phyloP scores from a whole-genome alignment of 768 basidiomycete genomes.

The Tulasnella sp. region DNA sequence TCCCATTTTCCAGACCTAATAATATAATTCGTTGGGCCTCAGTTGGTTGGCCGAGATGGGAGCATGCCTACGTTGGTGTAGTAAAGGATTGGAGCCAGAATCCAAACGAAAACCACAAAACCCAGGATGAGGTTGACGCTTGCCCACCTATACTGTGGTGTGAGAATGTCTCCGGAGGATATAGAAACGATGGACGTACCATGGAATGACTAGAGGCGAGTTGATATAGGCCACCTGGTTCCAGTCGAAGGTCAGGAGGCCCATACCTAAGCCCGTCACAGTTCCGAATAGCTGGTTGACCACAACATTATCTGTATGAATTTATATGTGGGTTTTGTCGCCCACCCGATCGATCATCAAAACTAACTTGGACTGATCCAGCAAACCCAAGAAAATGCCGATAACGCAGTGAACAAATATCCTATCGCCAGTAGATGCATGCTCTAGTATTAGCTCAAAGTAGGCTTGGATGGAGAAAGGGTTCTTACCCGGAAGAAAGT shows the following conservation, averaged over 20 bases:
- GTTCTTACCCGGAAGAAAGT: constrained; percentile 81
- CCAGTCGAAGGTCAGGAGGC: constrained; percentile 93
- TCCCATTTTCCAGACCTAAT: constrained; percentile 35
- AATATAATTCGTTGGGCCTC: constrained; percentile 8
- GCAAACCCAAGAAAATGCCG: constrained; percentile 84
- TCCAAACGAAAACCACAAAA: constrained; percentile 91
- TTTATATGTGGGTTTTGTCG: neutral
- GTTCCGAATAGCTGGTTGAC: constrained; percentile 93
- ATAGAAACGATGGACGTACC: constrained; percentile 78
- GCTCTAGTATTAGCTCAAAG: neutral
- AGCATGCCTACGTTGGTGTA: constrained; percentile 78
- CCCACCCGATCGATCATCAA: neutral
- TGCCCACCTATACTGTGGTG: constrained; percentile 68
- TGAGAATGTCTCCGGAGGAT: neutral
- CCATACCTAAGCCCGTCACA: constrained; percentile 78
- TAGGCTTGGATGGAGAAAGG: neutral
- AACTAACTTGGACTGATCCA: constrained; percentile 57
- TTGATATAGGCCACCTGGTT: constrained; percentile 63
- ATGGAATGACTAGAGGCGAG: constrained; percentile 74
- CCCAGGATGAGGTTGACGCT: constrained; percentile 81
- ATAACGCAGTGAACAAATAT: constrained; percentile 86
- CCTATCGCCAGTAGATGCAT: constrained; percentile 43
- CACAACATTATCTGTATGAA: constrained; percentile 52
- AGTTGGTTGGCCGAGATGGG: neutral
- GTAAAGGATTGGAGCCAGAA: constrained; percentile 81